A percentile compares a stretch with the other conserved stretches of the same genome.
These are phyloP conservation scores for Amorphotheca resinae DNA, from an alignment of 495 filamentous ascomycete species.

Conservation along the genomic window DNA sequence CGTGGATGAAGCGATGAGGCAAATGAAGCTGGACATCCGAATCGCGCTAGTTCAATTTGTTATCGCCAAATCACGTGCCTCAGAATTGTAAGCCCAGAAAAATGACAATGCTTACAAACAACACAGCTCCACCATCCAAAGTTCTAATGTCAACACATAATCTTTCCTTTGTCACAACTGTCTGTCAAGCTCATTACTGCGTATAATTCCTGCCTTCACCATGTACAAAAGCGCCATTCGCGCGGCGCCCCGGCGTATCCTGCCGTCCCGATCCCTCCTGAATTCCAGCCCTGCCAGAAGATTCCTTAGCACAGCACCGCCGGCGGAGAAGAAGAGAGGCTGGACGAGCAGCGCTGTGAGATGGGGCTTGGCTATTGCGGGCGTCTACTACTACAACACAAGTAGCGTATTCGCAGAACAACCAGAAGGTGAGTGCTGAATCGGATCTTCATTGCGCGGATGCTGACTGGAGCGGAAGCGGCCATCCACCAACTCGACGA, in stretches of 20 bases:
- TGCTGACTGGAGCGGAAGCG: conserved; percentile 4
- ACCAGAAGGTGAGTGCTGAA: conserved; percentile 47
- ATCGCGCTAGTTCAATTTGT: neutral
- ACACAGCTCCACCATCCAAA: conserved; percentile 2
- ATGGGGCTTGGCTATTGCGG: conserved; percentile 62
- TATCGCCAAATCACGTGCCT: neutral
- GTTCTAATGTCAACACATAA: conserved; percentile 11
- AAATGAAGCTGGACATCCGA: too few species aligned
- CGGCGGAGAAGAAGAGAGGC: conserved; percentile 51
- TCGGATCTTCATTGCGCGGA: neutral
- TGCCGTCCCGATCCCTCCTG: conserved; percentile 24
- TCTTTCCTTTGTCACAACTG: conserved; percentile 17
- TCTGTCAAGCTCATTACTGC: neutral
- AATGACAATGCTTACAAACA: conserved; percentile 19
- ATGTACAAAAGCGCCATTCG: conserved; percentile 54
- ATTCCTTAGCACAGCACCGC: conserved; percentile 59
- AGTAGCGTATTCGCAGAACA: conserved; percentile 77
- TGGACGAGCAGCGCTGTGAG: conserved; percentile 69
- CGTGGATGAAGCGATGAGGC: too few species aligned
- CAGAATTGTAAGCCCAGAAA: conserved; percentile 3
- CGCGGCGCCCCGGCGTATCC: conserved; percentile 38
- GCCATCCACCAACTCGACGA: conserved; percentile 17
- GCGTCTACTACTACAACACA: conserved; percentile 91
- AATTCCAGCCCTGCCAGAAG: conserved; percentile 33
- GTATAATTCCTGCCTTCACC: conserved; percentile 13